A percentile compares a stretch with the other conserved stretches of the same genome.
These are phyloP conservation scores for Coemansia sp. DNA, from an alignment of 192 early-diverging fungal species.

Conservation along the genomic window DNA sequence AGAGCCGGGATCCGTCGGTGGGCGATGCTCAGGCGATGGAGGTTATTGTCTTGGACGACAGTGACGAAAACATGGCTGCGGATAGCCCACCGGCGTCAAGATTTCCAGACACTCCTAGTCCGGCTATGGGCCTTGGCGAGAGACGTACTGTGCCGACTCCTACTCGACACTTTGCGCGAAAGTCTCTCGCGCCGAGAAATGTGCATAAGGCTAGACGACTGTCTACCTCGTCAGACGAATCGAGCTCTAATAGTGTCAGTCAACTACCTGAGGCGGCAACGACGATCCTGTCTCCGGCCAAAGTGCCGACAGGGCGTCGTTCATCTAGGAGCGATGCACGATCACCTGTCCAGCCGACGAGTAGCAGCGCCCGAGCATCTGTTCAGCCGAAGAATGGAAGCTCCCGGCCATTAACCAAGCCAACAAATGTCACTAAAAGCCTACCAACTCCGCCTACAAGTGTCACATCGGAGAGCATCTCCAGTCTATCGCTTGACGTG, in stretches of 20 bases:
- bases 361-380: not conserved
- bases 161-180: not conserved
- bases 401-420: not conserved
- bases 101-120: not conserved
- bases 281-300: not conserved
- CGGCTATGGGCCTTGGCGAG: not conserved
- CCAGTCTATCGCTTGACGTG: constrained; percentile 7
- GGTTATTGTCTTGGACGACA: constrained; percentile 14
- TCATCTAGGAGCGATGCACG: not conserved
- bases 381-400: not conserved
- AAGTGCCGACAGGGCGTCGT: not conserved
- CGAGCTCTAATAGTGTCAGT: not conserved
- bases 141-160: not conserved
- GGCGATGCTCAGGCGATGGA: not conserved
- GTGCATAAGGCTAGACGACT: not conserved
- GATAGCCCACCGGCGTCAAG: not conserved
- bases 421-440: not conserved
- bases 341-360: not conserved
- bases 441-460: not conserved
- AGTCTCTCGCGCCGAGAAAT: not conserved
- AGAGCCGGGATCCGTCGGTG: not conserved
- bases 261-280: not conserved
- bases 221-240: not conserved
- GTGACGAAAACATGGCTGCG: not conserved
- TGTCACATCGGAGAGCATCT: not conserved